Evolutionary conservation across 371 early-diverging fungal species (phyloP), one percentile per base, ranked within the genome.

Genomic region (Apophysomyces elegans): DNA sequence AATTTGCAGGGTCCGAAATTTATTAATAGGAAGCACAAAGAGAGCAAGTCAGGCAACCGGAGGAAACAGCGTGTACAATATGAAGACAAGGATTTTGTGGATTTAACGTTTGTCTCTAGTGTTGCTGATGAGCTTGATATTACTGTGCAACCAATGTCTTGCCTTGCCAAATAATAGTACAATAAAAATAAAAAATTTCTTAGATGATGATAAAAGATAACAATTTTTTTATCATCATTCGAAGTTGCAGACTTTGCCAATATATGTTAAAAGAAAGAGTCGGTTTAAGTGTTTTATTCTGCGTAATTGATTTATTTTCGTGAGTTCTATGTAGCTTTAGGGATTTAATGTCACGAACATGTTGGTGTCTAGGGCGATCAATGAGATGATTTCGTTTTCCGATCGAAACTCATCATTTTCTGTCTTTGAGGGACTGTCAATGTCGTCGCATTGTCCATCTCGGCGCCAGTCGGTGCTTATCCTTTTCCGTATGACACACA

Each of bases 1-100:
- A 74, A 75, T 21, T 59, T 74, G 4, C 56, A 64, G 18, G 66
- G 64, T 1, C 80, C 83, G 2, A 75, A 71, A 26, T 82, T 79
- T 54, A 56, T 79, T 38, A 71, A 75, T 1, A 70, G 71, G 39
- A 5, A 58, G 21, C 43, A 36, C 21, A 70, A 72, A 39, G 66
- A 64, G n/a, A 58, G 54, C n/a, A 66, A 68, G 18, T 66, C 62
- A n/a, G 64, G 63, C 58, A 36, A 59, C 39, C 50, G 72, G 64
- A 59, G 67, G 45, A 76, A 73, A 11, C 65, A 69, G 16, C 64
- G 78, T 3, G 68, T 78, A 0, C 78, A 78, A 16, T 78, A 72
- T 21, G 78, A 78, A 58, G 61, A 66, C 9, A 63, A 26, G 32
- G 32, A 65, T 26, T 71, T 71, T 37, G 56, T 69, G 57, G 78